These are phyloP conservation scores for Tolypocladium pustulatum DNA, from an alignment of 2,329 filamentous ascomycete genomes.

Conservation along the genomic window DNA sequence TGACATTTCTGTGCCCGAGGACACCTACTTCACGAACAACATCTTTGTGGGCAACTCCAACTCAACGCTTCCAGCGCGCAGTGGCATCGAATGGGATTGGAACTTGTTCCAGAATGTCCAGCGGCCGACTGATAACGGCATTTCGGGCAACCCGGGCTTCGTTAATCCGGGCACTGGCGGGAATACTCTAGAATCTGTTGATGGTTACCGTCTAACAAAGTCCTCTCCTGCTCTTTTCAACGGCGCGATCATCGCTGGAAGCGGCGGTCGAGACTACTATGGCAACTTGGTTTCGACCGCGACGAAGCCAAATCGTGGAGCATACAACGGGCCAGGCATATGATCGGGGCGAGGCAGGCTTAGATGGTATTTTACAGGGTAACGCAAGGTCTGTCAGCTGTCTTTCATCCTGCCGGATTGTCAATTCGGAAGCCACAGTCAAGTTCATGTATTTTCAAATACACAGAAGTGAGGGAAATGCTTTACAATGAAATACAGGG, in stretches of 20 bases:
- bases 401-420: background rate
- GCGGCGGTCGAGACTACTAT: constrained; percentile 11
- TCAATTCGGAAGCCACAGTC: background rate
- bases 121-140: constrained; percentile 7
- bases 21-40: constrained; percentile 13
- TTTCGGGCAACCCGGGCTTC: constrained; percentile 7
- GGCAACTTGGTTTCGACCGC: constrained; percentile 7
- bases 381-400: background rate
- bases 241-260: constrained; percentile 7
- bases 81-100: constrained; percentile 9
- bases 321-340: constrained; percentile 9
- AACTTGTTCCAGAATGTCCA: constrained; percentile 12
- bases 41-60: constrained; percentile 13
- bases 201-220: constrained; percentile 8
- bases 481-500: background rate
- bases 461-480: no score
- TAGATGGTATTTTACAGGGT: background rate
- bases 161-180: constrained; percentile 4
- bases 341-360: background rate
- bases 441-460: background rate
- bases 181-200: constrained; percentile 4
- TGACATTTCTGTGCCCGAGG: constrained; percentile 8
- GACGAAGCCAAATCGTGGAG: constrained; percentile 9
- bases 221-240: constrained; percentile 8
- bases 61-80: constrained; percentile 7